Evolutionary conservation across 257 asterid genomes (phyloP).

Genomic region (Haberlea rhodopensis): DNA sequence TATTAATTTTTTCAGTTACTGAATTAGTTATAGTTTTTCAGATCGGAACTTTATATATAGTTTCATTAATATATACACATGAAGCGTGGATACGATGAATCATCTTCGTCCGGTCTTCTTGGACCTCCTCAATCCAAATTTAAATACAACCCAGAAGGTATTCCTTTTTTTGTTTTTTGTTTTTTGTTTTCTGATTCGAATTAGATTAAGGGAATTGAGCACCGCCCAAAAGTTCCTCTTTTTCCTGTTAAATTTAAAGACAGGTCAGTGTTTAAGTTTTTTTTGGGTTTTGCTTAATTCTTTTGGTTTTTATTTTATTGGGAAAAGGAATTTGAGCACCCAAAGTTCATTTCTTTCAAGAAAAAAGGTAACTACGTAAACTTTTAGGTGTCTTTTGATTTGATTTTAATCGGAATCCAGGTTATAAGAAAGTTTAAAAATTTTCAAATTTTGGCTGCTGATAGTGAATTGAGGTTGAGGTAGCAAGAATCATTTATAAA

Average conservation of each 20-base stretch:
- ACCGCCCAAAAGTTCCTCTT: not conserved
- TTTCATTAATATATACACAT: constrained; percentile 25
- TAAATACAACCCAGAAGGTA: constrained; percentile 72
- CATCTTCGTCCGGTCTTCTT: constrained; percentile 65
- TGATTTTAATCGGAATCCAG: not conserved
- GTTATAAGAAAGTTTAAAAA: constrained; percentile 10
- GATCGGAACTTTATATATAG: constrained; percentile 20
- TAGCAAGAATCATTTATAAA: not conserved
- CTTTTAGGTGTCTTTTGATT: constrained; percentile 12
- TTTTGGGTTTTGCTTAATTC: not conserved
- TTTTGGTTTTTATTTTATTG: no score
- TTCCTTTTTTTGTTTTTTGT: not conserved
- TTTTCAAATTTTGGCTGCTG: constrained; percentile 14
- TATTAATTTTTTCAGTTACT: no score
- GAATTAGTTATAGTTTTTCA: constrained; percentile 11
- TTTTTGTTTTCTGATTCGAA: no score
- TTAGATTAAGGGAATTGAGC: not conserved
- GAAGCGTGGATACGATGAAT: constrained; percentile 80
- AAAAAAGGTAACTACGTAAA: not conserved
- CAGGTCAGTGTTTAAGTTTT: not conserved
- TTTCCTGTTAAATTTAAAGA: not conserved
- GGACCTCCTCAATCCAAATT: constrained; percentile 82
- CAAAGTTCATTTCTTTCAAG: not conserved
- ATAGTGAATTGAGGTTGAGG: constrained; percentile 19
- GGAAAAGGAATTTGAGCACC: no score